Percentiles rank a stretch among this genome's conserved stretches.
Conservation (phyloP, 2,329 filamentous ascomycete species). For the Rugonectria rugulosa region DNA sequence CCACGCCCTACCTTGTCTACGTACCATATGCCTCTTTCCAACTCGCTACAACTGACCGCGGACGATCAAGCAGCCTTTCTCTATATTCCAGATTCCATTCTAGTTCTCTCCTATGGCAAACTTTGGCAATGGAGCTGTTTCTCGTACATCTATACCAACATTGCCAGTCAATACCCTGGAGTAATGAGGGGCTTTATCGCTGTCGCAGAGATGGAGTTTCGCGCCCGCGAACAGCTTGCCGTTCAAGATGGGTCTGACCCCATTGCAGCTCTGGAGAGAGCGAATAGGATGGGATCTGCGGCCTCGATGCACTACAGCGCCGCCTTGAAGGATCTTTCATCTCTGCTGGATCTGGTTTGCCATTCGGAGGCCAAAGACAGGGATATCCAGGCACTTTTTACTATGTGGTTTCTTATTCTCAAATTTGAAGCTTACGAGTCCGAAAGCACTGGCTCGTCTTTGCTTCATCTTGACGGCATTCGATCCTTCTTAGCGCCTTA, state of each 20-base stretch:
- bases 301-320: constrained; percentile 26
- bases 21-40: constrained; percentile 24
- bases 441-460: constrained; percentile 21
- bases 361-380: constrained; percentile 4
- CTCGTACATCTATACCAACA: constrained; percentile 29
- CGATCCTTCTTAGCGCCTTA: constrained; percentile 28
- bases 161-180: constrained; percentile 29
- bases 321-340: constrained; percentile 30
- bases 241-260: neutral
- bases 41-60: constrained; percentile 22
- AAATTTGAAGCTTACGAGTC: constrained; percentile 29
- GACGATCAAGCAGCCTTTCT: constrained; percentile 27
- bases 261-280: neutral
- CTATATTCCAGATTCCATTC: constrained; percentile 24
- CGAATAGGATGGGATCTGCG: constrained; percentile 6
- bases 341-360: constrained; percentile 24
- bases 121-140: constrained; percentile 34
- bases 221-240: constrained; percentile 20
- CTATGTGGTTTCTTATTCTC: constrained; percentile 35
- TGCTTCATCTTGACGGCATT: constrained; percentile 31
- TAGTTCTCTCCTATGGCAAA: constrained; percentile 32
- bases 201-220: constrained; percentile 29
- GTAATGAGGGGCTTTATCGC: constrained; percentile 36
- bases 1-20: constrained; percentile 10
- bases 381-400: constrained; percentile 30